Conservation (phyloP, 148 eudicot species). For the Amaranthus palmeri region DNA sequence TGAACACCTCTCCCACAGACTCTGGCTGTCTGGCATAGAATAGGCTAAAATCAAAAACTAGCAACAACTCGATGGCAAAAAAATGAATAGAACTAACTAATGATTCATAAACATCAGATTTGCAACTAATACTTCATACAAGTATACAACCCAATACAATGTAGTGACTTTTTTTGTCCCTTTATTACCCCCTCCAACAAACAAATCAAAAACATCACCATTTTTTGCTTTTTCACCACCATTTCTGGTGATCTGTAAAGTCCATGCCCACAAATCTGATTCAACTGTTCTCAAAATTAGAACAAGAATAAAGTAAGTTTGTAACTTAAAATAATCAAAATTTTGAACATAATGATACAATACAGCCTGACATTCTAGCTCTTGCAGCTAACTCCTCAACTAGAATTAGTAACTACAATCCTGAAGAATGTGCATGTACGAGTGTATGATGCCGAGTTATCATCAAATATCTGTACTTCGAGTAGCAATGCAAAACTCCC, state of each 20-base stretch:
- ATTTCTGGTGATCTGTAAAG: neutral
- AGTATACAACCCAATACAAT: neutral
- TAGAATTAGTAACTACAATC: constrained; percentile 5
- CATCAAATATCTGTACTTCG: constrained; percentile 22
- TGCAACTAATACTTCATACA: neutral
- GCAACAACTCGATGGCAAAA: constrained; percentile 1
- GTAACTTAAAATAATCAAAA: constrained; percentile 13
- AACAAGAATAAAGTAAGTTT: neutral
- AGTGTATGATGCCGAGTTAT: constrained; percentile 12
- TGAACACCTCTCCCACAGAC: too few relatives aligned
- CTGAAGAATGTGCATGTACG: constrained; percentile 10
- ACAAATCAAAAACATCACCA: neutral
- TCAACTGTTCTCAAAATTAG: neutral
- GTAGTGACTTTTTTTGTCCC: neutral
- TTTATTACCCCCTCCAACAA: neutral
- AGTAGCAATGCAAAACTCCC: constrained; percentile 2
- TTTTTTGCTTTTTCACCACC: neutral
- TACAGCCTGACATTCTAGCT: constrained; percentile 12
- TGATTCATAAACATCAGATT: neutral
- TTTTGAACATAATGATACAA: constrained; percentile 18
- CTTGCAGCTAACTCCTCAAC: constrained; percentile 4
- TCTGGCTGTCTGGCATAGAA: too few relatives aligned
- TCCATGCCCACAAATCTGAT: neutral
- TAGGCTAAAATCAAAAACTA: neutral
- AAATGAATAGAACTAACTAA: neutral